Evolutionary conservation across 2,329 filamentous ascomycete genomes (phyloP), one percentile per base, ranked within the genome.

Genomic region (Hypocreales sp.): DNA sequence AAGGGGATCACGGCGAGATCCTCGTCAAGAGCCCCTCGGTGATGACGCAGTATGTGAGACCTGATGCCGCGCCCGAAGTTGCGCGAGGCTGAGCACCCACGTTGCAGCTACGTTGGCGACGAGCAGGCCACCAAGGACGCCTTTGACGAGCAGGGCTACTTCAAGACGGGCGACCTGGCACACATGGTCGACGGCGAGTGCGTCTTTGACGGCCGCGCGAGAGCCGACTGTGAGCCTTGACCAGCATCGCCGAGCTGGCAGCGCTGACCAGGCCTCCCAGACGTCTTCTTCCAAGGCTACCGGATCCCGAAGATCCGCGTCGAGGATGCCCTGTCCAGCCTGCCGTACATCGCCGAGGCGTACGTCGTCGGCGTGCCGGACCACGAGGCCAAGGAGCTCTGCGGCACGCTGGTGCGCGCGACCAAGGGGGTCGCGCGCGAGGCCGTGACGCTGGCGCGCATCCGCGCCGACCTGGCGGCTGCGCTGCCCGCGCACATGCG

Each of bases 161-260:
- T 93, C 65, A 76, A 77, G 45, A 92, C 83, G 0, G 86, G 86
- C 27, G 86, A 93, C 46, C 81, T 92, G 37, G 79, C 72, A 45
- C 67, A 72, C 31, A 61, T 93, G 11, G 82, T 21, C 8, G 31
- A 35, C n/a, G 37, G 37, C 22, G 35, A 41, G 13, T 39, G 31
- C 15, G 24, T 36, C 6, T 42, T 39, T 18, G 32, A 32, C 8
- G 40, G 40, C 9, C 34, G 38, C 13, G 32, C 31, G 7, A 33
- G 19, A 15, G 21, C 33, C 3, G 40, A 42, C 19, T 36, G 40
- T 39, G 26, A 21, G 35, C 15, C 9, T 25, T 8, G 7, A n/a
- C 17, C 20, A n/a, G n/a, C n/a, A 11, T 15, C 10, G 7, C 10
- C n/a, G 7, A 20, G 4, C 7, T 8, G 14, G 4, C 10, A 7